Conservation (phyloP, 257 asterid species). For the Solanum ossicruentum region DNA sequence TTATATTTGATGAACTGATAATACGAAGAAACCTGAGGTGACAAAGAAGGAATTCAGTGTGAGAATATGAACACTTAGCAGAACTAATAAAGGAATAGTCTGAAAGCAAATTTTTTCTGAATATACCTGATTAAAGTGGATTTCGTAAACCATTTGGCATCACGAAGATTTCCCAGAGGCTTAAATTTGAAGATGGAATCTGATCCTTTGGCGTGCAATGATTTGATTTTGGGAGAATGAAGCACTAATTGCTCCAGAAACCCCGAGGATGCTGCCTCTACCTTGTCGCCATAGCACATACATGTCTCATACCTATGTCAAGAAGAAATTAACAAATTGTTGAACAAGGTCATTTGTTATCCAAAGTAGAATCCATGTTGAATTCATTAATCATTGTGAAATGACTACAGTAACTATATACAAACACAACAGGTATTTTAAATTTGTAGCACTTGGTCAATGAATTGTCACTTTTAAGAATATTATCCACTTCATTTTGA, state of each 20-base stretch:
- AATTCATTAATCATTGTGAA: not conserved
- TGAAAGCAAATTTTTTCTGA: not conserved
- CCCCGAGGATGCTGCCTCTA: conserved; percentile 62
- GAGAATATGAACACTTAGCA: not conserved
- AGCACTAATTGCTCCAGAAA: conserved; percentile 56
- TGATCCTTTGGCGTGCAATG: conserved; percentile 46
- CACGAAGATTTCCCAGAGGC: conserved; percentile 32
- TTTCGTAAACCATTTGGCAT: conserved; percentile 64
- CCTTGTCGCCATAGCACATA: conserved; percentile 27
- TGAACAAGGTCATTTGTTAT: not conserved
- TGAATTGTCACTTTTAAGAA: not conserved
- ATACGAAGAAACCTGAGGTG: conserved; percentile 54
- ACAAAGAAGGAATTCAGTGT: conserved; percentile 1
- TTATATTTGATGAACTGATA: conserved; percentile 45
- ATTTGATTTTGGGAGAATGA: conserved; percentile 47
- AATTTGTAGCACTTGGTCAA: not conserved
- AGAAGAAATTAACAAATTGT: not conserved
- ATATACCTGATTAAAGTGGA: conserved; percentile 57
- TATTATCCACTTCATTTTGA: not conserved
- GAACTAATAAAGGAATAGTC: not conserved
- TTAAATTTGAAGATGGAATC: conserved; percentile 37
- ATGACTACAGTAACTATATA: not conserved
- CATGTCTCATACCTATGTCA: conserved; percentile 58
- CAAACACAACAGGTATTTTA: not conserved
- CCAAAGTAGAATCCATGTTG: not conserved